These are phyloP conservation scores for Escallonia rubra DNA, from an alignment of 129 eudicot species.

Conservation along the genomic window DNA sequence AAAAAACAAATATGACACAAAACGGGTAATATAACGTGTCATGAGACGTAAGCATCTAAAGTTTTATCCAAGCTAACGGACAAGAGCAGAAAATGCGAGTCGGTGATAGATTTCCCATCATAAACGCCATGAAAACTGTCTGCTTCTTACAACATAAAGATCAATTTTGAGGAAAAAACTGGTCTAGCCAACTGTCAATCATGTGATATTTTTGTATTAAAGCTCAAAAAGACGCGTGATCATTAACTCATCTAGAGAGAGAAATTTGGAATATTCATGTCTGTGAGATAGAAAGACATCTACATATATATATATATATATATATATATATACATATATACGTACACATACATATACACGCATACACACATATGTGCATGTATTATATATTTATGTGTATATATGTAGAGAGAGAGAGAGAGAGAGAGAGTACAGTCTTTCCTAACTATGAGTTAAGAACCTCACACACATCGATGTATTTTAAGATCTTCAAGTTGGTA, in stretches of 20 bases:
- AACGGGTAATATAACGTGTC: background rate
- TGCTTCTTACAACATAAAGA: background rate
- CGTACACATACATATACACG: too few species aligned
- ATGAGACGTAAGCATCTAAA: slow-evolving; percentile 1
- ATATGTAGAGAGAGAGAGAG: too few species aligned
- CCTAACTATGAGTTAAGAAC: too few species aligned
- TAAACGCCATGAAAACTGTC: background rate
- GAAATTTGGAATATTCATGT: too few species aligned
- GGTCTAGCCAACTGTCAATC: background rate
- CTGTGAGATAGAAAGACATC: background rate
- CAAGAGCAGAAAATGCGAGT: background rate
- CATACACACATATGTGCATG: too few species aligned
- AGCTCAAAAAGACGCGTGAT: background rate
- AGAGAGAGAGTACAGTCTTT: too few species aligned
- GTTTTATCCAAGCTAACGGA: slow-evolving; percentile 1
- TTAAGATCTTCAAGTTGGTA: too few species aligned
- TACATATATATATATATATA: too few species aligned
- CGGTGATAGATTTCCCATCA: background rate
- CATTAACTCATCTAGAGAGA: background rate
- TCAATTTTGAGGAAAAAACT: background rate
- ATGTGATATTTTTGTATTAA: background rate
- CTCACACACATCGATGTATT: too few species aligned
- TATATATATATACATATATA: too few species aligned
- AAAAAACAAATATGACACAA: background rate
- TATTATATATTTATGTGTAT: too few species aligned